Conservation (phyloP, 176 grass and related monocot genomes). For the Carex scoparia region DNA sequence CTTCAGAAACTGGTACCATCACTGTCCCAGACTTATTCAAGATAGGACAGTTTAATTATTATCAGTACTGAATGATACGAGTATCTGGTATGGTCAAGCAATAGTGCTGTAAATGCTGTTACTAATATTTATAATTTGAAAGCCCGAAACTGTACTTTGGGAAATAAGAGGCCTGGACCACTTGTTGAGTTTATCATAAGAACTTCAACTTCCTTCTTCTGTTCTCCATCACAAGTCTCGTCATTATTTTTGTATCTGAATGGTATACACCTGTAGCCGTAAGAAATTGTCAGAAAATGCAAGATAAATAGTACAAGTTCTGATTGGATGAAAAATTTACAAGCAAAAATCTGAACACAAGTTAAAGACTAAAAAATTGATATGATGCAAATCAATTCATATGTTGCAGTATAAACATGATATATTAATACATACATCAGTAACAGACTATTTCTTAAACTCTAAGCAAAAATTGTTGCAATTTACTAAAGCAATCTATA, state of each 20-base stretch:
- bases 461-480: background rate
- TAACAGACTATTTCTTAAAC: background rate
- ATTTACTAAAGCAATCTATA: background rate
- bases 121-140: background rate
- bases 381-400: background rate
- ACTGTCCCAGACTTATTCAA: background rate
- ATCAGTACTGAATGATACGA: background rate
- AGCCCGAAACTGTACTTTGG: slow-evolving; percentile 52
- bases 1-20: background rate
- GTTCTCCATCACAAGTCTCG: slow-evolving; percentile 14
- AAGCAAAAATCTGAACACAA: background rate
- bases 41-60: background rate
- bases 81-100: background rate
- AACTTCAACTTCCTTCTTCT: slow-evolving; percentile 66
- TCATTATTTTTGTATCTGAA: slow-evolving; percentile 54
- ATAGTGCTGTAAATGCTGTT: background rate
- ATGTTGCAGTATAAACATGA: background rate
- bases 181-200: slow-evolving; percentile 98
- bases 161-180: slow-evolving; percentile 79
- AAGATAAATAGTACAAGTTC: background rate
- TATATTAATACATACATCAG: background rate
- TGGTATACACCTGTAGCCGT: slow-evolving; percentile 71
- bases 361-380: background rate
- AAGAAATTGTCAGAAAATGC: background rate
- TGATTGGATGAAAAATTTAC: background rate